Evolutionary conservation across 2,329 filamentous ascomycete species (phyloP), one percentile per base, ranked within the genome.

Genomic region (Paramyrothecium sp.): DNA sequence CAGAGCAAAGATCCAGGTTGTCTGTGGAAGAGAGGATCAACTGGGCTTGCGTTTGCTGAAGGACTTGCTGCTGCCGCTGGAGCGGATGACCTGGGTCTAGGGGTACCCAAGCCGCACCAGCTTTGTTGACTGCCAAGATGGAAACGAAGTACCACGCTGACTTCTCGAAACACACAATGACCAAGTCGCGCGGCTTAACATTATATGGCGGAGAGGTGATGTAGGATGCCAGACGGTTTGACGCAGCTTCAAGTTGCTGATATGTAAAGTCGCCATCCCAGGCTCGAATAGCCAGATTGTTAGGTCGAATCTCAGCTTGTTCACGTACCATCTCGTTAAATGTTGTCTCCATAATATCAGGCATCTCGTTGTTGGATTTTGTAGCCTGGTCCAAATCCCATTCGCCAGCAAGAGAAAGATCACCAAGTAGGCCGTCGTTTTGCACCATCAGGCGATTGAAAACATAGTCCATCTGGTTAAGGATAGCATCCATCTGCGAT

Each of bases 21-120:
- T 47, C 53, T 11, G 5, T 30, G 8, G 54, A 54, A 3, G 47
- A 33, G 19, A 55, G 23, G 12, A 22, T 33, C 21, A 58, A 26
- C 19, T 38, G 51, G 3, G 53, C 53, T 16, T 47, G n/a, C 1
- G 61, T 56, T 3, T 61, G 63, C 3, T 26, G 13, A 1, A 61
- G 44, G 2, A 66, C 38, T 19, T 60, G 58, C 2, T 38, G 53
- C 30, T 65, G 55, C 3, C 64, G 58, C 0, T 63, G 56, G 0
- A 70, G 70, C 0, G 78, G 76, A 51, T 75, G 61, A 10, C 69
- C 49, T 5, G 61, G 60, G n/a, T 63, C 60, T 21, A 63, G 41
- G n/a, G 60, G 60, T 34, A 62, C 58, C 41, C 55, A 63, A 7
- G 60, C 61, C 21, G 56, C 60, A 7, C 61, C 61, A 20, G 58